Conservation (phyloP, 495 filamentous ascomycete species). For the Xylona heveae region DNA sequence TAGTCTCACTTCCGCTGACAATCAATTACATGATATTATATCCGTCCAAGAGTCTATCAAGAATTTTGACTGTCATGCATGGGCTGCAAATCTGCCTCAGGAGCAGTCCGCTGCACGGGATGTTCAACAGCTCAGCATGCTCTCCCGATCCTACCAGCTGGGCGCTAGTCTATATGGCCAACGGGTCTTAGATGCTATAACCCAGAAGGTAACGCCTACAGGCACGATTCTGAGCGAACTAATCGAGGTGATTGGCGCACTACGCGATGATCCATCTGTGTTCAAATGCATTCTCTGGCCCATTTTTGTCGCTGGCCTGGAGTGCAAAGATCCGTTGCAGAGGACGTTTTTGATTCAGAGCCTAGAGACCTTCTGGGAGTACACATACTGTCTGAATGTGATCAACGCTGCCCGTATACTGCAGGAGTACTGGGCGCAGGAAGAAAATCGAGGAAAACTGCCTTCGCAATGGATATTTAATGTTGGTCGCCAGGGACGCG, state of each 20-base stretch:
- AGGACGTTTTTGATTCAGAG: conserved; percentile 12
- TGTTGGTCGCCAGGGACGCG: conserved; percentile 16
- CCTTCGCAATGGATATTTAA: conserved; percentile 19
- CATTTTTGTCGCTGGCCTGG: conserved; percentile 31
- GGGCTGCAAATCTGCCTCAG: conserved; percentile 17
- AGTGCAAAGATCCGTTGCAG: conserved; percentile 15
- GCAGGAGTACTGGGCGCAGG: conserved; percentile 13
- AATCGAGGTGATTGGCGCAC: conserved; percentile 18
- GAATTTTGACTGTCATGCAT: conserved; percentile 17
- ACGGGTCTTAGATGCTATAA: conserved; percentile 15
- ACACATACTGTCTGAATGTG: conserved; percentile 19
- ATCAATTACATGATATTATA: conserved; percentile 6
- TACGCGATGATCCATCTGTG: conserved; percentile 22
- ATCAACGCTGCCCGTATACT: conserved; percentile 16
- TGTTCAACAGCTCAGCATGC: conserved; percentile 9
- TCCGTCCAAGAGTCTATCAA: conserved; percentile 10
- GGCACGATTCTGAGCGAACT: conserved; percentile 22
- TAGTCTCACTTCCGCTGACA: neutral
- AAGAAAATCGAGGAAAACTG: conserved; percentile 2
- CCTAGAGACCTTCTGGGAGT: conserved; percentile 18
- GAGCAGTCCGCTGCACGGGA: conserved; percentile 10
- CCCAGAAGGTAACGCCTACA: conserved; percentile 5
- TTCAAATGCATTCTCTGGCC: conserved; percentile 39
- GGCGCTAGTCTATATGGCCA: conserved; percentile 16
- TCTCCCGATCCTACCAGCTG: conserved; percentile 15